These are phyloP conservation scores for Penicillium vulpinum DNA, from an alignment of 2,329 filamentous ascomycete species.

Conservation along the genomic window DNA sequence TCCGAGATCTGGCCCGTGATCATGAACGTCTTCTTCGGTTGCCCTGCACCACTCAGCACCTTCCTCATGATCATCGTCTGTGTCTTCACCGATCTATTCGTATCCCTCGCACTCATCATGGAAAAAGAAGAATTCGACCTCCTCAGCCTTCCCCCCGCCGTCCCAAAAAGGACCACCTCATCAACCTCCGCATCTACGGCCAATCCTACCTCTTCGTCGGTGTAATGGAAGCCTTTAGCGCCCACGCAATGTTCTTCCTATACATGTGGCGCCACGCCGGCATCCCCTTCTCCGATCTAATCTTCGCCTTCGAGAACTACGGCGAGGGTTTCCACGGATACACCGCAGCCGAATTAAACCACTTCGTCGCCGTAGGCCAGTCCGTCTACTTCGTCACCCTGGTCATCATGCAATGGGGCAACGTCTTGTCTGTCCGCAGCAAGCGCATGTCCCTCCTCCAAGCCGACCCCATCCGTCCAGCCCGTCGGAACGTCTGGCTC, in stretches of 20 bases:
- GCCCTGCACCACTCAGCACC: slow-evolving; percentile 52
- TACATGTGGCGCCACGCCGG: slow-evolving; percentile 53
- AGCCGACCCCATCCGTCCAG: slow-evolving; percentile 50
- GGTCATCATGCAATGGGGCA: slow-evolving; percentile 57
- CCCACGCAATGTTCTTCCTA: slow-evolving; percentile 57
- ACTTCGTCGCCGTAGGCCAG: slow-evolving; percentile 54
- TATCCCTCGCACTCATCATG: slow-evolving; percentile 55
- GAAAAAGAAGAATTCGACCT: slow-evolving; percentile 58
- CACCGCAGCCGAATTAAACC: slow-evolving; percentile 45
- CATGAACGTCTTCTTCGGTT: slow-evolving; percentile 58
- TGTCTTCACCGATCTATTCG: slow-evolving; percentile 57
- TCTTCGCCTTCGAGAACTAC: slow-evolving; percentile 54
- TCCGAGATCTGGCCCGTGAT: slow-evolving; percentile 61
- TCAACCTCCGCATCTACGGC: slow-evolving; percentile 53
- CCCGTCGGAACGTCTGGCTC: slow-evolving; percentile 54
- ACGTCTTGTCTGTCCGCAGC: slow-evolving; percentile 54
- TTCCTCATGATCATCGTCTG: slow-evolving; percentile 62
- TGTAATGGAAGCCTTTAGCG: slow-evolving; percentile 52
- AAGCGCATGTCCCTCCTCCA: slow-evolving; percentile 55
- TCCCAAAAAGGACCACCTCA: slow-evolving; percentile 53
- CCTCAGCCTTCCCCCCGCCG: slow-evolving; percentile 52
- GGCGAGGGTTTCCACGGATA: slow-evolving; percentile 53
- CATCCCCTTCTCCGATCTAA: slow-evolving; percentile 51
- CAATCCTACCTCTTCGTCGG: slow-evolving; percentile 57
- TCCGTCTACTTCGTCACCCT: slow-evolving; percentile 58